phyloP scores from a whole-genome alignment of 2,329 filamentous ascomycete genomes.

The Aureobasidium sp. region DNA sequence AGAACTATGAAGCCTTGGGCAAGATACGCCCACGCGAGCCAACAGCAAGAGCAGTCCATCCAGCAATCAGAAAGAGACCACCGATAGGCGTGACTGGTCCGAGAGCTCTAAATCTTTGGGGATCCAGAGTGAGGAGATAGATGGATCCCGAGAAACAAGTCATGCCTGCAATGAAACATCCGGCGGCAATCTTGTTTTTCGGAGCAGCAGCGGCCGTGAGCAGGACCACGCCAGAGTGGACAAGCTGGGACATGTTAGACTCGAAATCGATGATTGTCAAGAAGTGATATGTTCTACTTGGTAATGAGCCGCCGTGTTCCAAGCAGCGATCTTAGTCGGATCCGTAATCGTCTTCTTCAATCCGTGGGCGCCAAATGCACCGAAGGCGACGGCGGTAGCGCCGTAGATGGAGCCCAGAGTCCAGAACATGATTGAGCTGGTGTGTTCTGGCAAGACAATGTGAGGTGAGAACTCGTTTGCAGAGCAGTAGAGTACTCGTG shows the following conservation, averaged over 20 bases:
- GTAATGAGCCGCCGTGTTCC: constrained; percentile 60
- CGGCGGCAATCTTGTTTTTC: constrained; percentile 44
- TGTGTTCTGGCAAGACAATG: background rate
- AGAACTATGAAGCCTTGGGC: constrained; percentile 3
- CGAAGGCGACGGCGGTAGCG: constrained; percentile 53
- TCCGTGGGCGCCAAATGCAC: constrained; percentile 63
- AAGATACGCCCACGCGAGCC: constrained; percentile 25
- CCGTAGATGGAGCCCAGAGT: constrained; percentile 57
- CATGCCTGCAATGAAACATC: constrained; percentile 58
- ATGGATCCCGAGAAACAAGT: constrained; percentile 61
- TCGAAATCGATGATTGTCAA: background rate
- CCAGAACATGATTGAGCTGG: constrained; percentile 38
- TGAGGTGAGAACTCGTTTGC: too few relatives aligned
- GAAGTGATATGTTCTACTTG: constrained; percentile 41
- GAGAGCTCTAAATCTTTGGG: constrained; percentile 51
- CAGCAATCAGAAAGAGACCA: constrained; percentile 57
- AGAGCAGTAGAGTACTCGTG: too few relatives aligned
- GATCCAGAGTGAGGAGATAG: constrained; percentile 58
- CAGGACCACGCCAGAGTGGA: constrained; percentile 56
- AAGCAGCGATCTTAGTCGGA: constrained; percentile 52
- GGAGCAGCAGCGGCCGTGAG: constrained; percentile 36
- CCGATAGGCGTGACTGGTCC: constrained; percentile 61
- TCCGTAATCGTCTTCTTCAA: constrained; percentile 56
- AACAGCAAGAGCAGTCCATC: constrained; percentile 50
- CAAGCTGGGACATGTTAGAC: constrained; percentile 39